These are phyloP conservation scores for Rhynchospora tenuis DNA, from an alignment of 176 grass and related monocot species.

Conservation along the genomic window DNA sequence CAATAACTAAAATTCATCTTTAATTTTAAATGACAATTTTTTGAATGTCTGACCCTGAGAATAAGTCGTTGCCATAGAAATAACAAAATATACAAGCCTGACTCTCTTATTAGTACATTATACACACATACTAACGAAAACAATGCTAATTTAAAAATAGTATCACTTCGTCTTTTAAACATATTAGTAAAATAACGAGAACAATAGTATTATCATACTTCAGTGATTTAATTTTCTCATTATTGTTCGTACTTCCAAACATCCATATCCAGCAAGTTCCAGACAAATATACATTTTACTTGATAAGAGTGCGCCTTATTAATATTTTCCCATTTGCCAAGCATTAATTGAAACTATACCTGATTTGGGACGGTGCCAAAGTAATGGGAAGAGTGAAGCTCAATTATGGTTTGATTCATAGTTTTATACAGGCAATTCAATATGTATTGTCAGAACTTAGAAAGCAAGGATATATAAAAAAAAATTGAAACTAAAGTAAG, in stretches of 20 bases:
- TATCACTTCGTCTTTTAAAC: too few relatives aligned
- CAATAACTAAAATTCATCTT: background rate
- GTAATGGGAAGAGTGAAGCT: background rate
- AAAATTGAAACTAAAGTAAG: too few relatives aligned
- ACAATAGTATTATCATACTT: too few relatives aligned
- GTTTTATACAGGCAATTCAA: background rate
- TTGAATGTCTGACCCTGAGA: background rate
- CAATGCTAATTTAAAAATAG: too few relatives aligned
- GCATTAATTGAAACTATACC: conserved; percentile 7
- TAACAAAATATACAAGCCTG: background rate
- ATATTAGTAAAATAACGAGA: too few relatives aligned
- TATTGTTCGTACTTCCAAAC: too few relatives aligned
- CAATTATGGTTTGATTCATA: background rate
- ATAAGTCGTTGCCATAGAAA: background rate
- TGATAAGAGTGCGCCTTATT: background rate
- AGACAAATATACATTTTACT: background rate
- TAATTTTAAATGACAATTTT: background rate
- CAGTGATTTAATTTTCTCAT: too few relatives aligned
- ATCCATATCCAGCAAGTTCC: too few relatives aligned
- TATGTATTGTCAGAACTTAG: background rate
- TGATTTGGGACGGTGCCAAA: conserved; percentile 21
- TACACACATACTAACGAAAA: too few relatives aligned
- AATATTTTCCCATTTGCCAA: background rate
- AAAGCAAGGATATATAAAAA: background rate
- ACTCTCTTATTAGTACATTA: too few relatives aligned